Percentiles rank a stretch among this genome's conserved stretches.
These are phyloP conservation scores for Beta vulgaris DNA, from an alignment of 148 eudicot species.

Conservation along the genomic window DNA sequence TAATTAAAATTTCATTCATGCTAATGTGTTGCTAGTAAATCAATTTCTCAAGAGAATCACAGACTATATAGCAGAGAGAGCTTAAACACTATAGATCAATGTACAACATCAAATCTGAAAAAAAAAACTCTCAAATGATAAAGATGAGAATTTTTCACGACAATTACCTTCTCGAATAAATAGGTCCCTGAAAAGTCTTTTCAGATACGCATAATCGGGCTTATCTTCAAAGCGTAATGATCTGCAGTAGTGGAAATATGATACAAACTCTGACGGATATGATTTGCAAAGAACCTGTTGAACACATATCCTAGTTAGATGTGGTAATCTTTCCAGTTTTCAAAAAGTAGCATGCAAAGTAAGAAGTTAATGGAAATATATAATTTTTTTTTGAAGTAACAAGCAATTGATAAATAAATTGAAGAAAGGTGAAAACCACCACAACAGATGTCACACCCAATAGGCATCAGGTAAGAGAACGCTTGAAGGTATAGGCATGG, in stretches of 20 bases:
- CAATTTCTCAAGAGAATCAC: background rate
- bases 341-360: background rate
- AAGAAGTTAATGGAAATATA: background rate
- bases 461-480: background rate
- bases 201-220: conserved; percentile 90
- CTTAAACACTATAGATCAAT: background rate
- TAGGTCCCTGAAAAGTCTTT: conserved; percentile 92
- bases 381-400: background rate
- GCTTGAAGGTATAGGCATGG: background rate
- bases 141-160: background rate
- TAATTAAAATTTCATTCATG: background rate
- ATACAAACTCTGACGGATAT: conserved; percentile 86
- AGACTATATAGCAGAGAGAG: background rate
- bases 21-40: background rate
- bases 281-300: conserved; percentile 88
- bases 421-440: background rate
- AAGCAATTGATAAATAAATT: background rate
- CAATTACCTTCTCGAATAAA: conserved; percentile 87
- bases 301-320: conserved; percentile 15
- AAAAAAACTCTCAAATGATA: background rate
- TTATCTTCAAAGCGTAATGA: conserved; percentile 93
- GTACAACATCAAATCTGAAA: background rate
- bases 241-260: conserved; percentile 91
- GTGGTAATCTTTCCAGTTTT: conserved; percentile 8
- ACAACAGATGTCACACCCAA: background rate